Conservation (phyloP, 2,329 filamentous ascomycete genomes). For the Arachnomyces sp. region DNA sequence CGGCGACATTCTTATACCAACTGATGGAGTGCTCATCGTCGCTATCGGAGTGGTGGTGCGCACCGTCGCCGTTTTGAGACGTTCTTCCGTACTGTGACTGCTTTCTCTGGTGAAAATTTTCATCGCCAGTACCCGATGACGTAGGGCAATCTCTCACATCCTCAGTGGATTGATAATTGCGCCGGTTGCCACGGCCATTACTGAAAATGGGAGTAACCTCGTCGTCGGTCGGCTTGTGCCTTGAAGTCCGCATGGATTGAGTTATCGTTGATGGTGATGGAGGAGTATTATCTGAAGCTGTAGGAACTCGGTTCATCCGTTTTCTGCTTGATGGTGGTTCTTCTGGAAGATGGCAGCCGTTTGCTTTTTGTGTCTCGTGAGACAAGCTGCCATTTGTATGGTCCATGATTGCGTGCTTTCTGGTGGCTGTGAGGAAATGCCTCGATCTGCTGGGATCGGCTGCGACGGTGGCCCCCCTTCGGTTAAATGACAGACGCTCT, state of each 20-base stretch:
- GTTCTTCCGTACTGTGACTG: too few species aligned
- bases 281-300: constrained; percentile 1
- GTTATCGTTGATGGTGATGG: constrained; percentile 16
- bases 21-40: constrained; percentile 9
- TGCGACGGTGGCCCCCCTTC: too few species aligned
- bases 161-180: constrained; percentile 28
- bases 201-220: constrained; percentile 29
- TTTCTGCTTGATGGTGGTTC: constrained; percentile 10
- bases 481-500: too few species aligned
- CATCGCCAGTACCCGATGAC: too few species aligned
- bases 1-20: constrained; percentile 44
- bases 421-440: constrained; percentile 7
- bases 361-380: too few species aligned
- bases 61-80: constrained; percentile 4
- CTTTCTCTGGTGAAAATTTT: too few species aligned
- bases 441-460: constrained; percentile 8
- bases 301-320: constrained; percentile 7
- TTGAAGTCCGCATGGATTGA: neutral
- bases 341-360: too few species aligned
- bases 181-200: constrained; percentile 12
- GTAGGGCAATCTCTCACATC: constrained; percentile 12
- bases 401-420: constrained; percentile 30
- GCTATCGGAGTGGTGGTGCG: constrained; percentile 10
- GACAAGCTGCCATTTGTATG: constrained; percentile 3
- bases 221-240: constrained; percentile 10